phyloP scores from a whole-genome alignment of 345 rosid genomes.

The Ceriops decandra region DNA sequence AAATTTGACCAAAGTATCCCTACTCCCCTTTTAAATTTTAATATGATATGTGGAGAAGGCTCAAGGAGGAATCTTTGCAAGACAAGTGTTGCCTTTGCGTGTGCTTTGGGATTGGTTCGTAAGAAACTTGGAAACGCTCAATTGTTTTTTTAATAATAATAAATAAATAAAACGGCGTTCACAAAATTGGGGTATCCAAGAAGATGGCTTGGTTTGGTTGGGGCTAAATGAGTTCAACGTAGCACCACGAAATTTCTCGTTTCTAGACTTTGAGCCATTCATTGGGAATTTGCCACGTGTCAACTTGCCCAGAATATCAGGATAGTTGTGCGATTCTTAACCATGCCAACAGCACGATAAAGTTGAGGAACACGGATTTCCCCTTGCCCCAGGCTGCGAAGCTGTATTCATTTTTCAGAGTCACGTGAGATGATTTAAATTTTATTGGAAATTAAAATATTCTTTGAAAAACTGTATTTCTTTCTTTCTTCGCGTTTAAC shows the following conservation, averaged over 20 bases:
- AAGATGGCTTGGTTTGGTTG: background rate
- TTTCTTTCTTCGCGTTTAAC: too few species aligned
- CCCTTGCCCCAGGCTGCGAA: too few species aligned
- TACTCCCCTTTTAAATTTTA: background rate
- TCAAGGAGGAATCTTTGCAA: background rate
- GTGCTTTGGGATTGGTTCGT: conserved; percentile 1
- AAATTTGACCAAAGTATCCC: too few species aligned
- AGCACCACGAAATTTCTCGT: background rate
- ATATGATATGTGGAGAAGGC: background rate
- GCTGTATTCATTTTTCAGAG: too few species aligned
- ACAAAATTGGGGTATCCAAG: background rate
- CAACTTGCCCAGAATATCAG: background rate
- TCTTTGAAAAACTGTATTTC: too few species aligned
- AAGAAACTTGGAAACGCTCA: background rate
- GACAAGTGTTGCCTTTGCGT: conserved; percentile 1
- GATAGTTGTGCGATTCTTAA: background rate
- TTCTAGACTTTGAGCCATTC: background rate
- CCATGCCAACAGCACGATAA: too few species aligned
- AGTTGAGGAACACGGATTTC: too few species aligned
- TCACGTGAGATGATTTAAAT: too few species aligned
- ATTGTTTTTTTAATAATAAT: background rate
- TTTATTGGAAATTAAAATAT: too few species aligned
- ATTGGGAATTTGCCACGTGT: background rate
- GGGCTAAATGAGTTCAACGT: background rate
- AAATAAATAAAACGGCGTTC: background rate